A percentile compares a stretch with the other conserved stretches of the same genome.
These are phyloP conservation scores for Aphanomyces stellatus DNA, from an alignment of 352 stramenopile genomes.

Conservation along the genomic window DNA sequence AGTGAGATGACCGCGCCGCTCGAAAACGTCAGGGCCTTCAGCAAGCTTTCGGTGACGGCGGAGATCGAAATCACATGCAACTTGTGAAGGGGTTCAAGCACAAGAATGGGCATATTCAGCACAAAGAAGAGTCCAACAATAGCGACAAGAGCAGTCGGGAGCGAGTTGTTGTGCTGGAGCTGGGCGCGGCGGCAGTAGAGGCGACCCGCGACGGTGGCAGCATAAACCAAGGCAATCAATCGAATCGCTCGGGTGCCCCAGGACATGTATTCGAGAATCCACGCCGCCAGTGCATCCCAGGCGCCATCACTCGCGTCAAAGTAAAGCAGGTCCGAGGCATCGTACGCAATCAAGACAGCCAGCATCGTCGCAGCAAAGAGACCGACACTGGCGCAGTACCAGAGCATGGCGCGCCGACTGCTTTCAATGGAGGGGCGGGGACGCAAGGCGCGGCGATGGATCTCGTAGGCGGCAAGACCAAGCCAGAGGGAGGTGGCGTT, in stretches of 20 bases:
- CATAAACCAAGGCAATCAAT: background rate
- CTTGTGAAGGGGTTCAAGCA: background rate
- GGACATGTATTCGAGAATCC: background rate
- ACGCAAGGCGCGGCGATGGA: background rate
- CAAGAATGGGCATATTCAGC: background rate
- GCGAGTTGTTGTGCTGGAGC: background rate
- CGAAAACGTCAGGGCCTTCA: background rate
- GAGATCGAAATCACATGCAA: background rate
- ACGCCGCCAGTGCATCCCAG: background rate
- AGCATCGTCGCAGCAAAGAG: background rate
- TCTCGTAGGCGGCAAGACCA: background rate
- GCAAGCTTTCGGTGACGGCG: background rate
- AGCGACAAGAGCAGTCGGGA: background rate
- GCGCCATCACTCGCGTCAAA: background rate
- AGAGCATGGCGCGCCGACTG: background rate
- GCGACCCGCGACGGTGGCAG: background rate
- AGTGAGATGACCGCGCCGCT: background rate
- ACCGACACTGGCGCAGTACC: background rate
- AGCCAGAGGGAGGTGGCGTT: conserved; percentile 2
- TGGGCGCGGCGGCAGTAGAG: background rate
- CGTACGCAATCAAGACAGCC: background rate
- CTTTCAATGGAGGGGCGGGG: background rate
- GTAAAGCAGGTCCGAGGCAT: background rate
- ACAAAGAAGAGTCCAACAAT: conserved; percentile 1
- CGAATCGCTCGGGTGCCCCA: background rate